Evolutionary conservation across 495 filamentous ascomycete genomes (phyloP).

Genomic region (Rusavskia elegans): DNA sequence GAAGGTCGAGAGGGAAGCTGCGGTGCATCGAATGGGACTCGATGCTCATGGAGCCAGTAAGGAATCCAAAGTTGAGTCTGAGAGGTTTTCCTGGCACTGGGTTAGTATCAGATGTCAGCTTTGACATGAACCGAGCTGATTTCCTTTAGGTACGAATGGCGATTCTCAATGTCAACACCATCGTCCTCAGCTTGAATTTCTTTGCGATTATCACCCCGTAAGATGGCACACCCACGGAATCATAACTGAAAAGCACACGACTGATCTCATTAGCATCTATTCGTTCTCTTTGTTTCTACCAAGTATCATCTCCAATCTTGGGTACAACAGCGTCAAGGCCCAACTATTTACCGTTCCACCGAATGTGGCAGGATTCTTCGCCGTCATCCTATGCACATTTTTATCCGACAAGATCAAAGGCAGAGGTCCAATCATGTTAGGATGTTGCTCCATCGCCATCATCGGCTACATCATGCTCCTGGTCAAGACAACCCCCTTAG

Average conservation of each 20-base stretch:
- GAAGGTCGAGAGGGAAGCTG: slow-evolving; percentile 19
- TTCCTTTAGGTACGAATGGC: slow-evolving; percentile 18
- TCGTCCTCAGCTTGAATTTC: slow-evolving; percentile 6
- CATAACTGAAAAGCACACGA: too few species aligned
- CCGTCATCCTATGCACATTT: slow-evolving; percentile 23
- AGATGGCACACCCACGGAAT: background rate
- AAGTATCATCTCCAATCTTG: slow-evolving; percentile 34
- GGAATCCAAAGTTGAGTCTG: slow-evolving; percentile 21
- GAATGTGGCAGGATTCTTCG: slow-evolving; percentile 29
- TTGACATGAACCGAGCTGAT: background rate
- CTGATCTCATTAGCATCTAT: slow-evolving; percentile 15
- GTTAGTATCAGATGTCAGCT: background rate
- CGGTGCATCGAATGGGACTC: slow-evolving; percentile 22
- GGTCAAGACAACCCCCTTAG: slow-evolving; percentile 10
- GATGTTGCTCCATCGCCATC: slow-evolving; percentile 20
- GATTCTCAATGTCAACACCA: slow-evolving; percentile 26
- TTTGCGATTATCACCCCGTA: slow-evolving; percentile 13
- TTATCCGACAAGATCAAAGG: slow-evolving; percentile 23
- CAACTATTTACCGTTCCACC: slow-evolving; percentile 36
- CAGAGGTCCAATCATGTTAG: slow-evolving; percentile 29
- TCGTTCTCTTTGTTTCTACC: slow-evolving; percentile 31
- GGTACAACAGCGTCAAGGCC: slow-evolving; percentile 29
- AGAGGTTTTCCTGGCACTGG: slow-evolving; percentile 28
- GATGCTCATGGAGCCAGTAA: slow-evolving; percentile 26
- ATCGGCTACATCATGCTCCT: slow-evolving; percentile 24